phyloP scores from a whole-genome alignment of 2,329 filamentous ascomycete species.

The Bertia moriformis region DNA sequence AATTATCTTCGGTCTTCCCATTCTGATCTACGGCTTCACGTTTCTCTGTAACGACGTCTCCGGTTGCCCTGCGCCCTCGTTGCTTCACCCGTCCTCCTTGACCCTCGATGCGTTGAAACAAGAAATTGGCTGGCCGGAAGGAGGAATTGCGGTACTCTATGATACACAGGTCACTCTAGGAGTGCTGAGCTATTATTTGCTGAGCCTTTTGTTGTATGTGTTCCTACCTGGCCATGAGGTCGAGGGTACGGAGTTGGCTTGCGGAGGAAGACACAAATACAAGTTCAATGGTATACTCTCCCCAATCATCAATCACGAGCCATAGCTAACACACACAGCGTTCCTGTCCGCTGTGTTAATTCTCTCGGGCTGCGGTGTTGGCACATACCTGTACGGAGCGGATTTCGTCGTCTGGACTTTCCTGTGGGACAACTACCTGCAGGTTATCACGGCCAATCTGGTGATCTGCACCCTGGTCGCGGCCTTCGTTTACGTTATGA shows the following conservation, averaged over 20 bases:
- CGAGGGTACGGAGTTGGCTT: conserved; percentile 55
- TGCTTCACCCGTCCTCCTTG: conserved; percentile 59
- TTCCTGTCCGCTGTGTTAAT: conserved; percentile 64
- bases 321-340: conserved; percentile 29
- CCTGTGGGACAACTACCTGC: conserved; percentile 79
- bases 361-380: conserved; percentile 55
- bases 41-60: conserved; percentile 88
- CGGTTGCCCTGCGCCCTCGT: conserved; percentile 75
- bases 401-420: conserved; percentile 84
- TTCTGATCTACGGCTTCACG: conserved; percentile 63
- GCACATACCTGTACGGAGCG: conserved; percentile 63
- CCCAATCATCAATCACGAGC: conserved; percentile 6
- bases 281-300: conserved; percentile 54
- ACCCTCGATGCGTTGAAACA: conserved; percentile 58
- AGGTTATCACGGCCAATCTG: conserved; percentile 71
- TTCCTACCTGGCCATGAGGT: conserved; percentile 61
- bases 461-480: conserved; percentile 61
- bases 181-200: conserved; percentile 61
- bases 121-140: conserved; percentile 67
- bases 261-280: conserved; percentile 66
- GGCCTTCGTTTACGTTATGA: conserved; percentile 66
- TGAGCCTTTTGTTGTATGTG: conserved; percentile 62
- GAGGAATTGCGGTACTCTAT: conserved; percentile 56
- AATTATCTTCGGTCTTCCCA: conserved; percentile 68
- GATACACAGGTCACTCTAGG: conserved; percentile 57